Conservation (phyloP, 345 rosid genomes). For the Eucalyptus tenuipes region DNA sequence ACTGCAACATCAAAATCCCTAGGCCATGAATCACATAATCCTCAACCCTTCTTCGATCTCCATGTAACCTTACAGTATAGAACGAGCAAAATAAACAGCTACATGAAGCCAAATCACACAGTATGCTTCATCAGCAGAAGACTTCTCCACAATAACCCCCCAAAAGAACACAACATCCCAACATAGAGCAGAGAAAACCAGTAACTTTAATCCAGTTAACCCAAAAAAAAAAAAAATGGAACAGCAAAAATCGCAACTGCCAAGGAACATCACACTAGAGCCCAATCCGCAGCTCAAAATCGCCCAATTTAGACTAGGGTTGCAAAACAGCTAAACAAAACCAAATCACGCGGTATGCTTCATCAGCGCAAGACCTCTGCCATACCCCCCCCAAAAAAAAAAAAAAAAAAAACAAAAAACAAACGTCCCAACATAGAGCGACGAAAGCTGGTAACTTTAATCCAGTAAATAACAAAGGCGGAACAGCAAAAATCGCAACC, state of each 20-base stretch:
- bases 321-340: neutral
- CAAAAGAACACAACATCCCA: neutral
- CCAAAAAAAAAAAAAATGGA: neutral
- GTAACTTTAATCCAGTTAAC: neutral
- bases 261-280: neutral
- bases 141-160: neutral
- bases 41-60: neutral
- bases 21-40: neutral
- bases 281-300: neutral
- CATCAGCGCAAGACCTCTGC: neutral
- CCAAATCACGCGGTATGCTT: neutral
- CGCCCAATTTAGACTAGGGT: neutral
- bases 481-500: neutral
- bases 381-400: too few relatives aligned
- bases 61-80: neutral
- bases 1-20: neutral
- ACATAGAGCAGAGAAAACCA: neutral
- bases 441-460: neutral
- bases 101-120: neutral
- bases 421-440: neutral
- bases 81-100: neutral
- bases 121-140: neutral
- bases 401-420: too few relatives aligned
- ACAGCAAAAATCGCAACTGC: neutral
- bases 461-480: neutral